Base-by-base conservation (phyloP, 2,329 filamentous ascomycete genomes). In the Endocalyx cinctus region DNA sequence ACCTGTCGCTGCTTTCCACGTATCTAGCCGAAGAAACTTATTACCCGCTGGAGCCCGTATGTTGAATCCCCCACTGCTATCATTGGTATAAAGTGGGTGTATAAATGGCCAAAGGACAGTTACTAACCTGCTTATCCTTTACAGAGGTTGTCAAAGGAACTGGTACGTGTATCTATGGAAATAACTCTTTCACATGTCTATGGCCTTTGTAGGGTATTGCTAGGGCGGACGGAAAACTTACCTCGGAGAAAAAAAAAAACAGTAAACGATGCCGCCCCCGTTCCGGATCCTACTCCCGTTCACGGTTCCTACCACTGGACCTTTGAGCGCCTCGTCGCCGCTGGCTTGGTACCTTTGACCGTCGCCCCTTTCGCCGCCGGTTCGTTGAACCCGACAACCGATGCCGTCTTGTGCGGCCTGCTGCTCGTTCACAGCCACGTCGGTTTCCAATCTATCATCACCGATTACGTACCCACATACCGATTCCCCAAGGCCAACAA, bases 251-350 rank as follows among this genome's bases (percentile, higher is more conserved):
- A 27, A 12, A 27, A 38, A 29, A 23, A n/a, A 2, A 43, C 54
- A 84, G 87, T 89, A 58, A 98, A 98, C 67, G 89, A 97, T 56
- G 78, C 92, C 35, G 84, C 77, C 19, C 78, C 77, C 25, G 64
- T 95, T 16, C 89, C 88, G 28, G 59, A 76, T 15, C 66, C 86
- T 33, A 78, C 75, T 50, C 80, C 90, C 26, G 70, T 79, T 35
- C 87, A 98, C 68, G 92, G 92, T 52, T 94, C 85, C 64, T 98
- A 97, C 72, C 92, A 98, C 77, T 98, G 92, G 92, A 86, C 84
- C 40, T 95, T 95, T 56, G 92, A 98, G 74, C 88, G 87, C 57
- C 60, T 87, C 36, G 69, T 97, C 51, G 82, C 87, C 37, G 82
- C 78, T 37, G 84, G 79, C 35, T 78, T 98, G 42, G 70, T 98